Evolutionary conservation across 495 filamentous ascomycete species (phyloP), one percentile per base, ranked within the genome.

Genomic region (Jackrogersella minutella): DNA sequence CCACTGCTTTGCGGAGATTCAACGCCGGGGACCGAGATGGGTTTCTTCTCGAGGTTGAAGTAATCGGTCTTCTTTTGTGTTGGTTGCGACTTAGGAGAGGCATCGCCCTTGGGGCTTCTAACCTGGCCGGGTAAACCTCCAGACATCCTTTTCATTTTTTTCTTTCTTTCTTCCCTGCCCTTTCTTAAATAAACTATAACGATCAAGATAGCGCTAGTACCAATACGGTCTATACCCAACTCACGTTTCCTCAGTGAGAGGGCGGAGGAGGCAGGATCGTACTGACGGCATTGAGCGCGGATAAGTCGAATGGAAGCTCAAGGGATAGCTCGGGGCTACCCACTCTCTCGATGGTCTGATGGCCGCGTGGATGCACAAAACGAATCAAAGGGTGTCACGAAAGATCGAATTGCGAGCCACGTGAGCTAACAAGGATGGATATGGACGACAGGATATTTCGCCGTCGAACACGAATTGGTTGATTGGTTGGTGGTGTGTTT

Each of bases 191-290:
- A 47, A 7, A 24, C 9, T 50, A 26, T 57, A 36, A 33, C 53
- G n/a, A 61, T 28, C 43, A 54, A 43, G 39, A 47, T 30, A 36
- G 56, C 41, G 65, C 51, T 59, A 46, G 51, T 61, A 71, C 49
- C 46, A 46, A 58, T 57, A 59, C 55, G 64, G 58, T 65, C 74
- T 75, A 71, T 73, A 77, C 78, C 75, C 75, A 57, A 75, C 76
- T 75, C 70, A 68, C 68, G 69, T 73, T 77, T 72, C 78, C 79
- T 81, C 79, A 62, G 66, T 55, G 53, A 71, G 77, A 79, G 79
- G 77, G 76, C 80, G 76, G 79, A 77, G 80, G 75, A 76, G 76
- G 78, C 74, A 77, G 71, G 69, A 65, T 74, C 61, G 72, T 69
- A 73, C 68, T 36, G 70, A 70, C 68, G 58, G 80, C 80, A 81